These are phyloP conservation scores for Lactarius pseudohatsudake DNA, from an alignment of 768 basidiomycete species.

Conservation along the genomic window DNA sequence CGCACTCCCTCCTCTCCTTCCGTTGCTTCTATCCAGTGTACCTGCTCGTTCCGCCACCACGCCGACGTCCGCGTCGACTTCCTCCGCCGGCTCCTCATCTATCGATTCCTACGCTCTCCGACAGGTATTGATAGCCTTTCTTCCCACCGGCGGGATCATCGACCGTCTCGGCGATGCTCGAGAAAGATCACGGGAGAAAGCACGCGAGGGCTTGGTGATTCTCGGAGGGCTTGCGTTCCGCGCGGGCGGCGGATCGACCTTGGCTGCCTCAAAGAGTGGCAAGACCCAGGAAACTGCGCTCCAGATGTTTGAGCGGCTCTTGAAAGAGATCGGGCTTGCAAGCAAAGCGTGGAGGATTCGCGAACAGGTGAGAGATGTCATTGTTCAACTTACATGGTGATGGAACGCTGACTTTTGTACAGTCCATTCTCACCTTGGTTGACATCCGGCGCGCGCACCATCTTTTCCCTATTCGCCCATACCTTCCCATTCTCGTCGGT, in stretches of 20 bases:
- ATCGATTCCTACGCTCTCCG: constrained; percentile 63
- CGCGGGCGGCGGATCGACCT: constrained; percentile 45
- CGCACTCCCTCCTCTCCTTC: constrained; percentile 64
- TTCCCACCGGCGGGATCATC: constrained; percentile 73
- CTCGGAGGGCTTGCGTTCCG: constrained; percentile 74
- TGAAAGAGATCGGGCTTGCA: constrained; percentile 69
- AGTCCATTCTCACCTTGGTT: constrained; percentile 64
- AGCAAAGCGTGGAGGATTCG: constrained; percentile 87
- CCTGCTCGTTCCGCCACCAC: constrained; percentile 35
- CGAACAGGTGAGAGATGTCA: constrained; percentile 68
- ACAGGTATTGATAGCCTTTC: constrained; percentile 62
- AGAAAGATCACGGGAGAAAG: constrained; percentile 68
- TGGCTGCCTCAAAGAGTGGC: constrained; percentile 48
- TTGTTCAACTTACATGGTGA: constrained; percentile 24
- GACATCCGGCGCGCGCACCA: constrained; percentile 69
- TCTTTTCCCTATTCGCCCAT: constrained; percentile 78
- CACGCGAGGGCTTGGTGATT: constrained; percentile 71
- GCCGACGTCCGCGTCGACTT: constrained; percentile 49
- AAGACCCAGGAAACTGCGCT: constrained; percentile 72
- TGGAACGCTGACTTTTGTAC: not conserved
- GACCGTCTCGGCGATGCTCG: constrained; percentile 81
- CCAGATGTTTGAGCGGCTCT: constrained; percentile 63
- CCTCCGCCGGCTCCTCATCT: constrained; percentile 44
- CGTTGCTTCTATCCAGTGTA: constrained; percentile 53
- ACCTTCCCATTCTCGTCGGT: constrained; percentile 76